Evolutionary conservation across 768 basidiomycete species (phyloP).

Genomic region (Naganishia vishniacii): DNA sequence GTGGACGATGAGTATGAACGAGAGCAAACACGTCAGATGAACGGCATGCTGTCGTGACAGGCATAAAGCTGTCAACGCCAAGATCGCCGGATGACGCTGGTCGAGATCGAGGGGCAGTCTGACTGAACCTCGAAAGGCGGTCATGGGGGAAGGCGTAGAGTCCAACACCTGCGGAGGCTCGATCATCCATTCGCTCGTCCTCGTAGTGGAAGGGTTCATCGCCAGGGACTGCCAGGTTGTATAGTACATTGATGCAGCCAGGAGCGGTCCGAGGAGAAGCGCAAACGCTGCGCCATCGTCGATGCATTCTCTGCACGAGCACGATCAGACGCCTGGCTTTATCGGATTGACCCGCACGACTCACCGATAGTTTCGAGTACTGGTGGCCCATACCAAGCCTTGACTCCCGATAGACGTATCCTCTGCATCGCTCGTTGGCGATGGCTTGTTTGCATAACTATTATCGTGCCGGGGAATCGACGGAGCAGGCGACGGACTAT

Average conservation of each 20-base stretch:
- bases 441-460: not conserved
- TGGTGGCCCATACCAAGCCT: constrained; percentile 48
- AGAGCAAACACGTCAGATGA: constrained; percentile 72
- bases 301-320: constrained; percentile 59
- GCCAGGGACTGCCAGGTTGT: constrained; percentile 50
- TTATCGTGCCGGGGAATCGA: constrained; percentile 1
- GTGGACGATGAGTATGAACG: constrained; percentile 71
- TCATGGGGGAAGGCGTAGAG: constrained; percentile 44
- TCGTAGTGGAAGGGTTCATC: not conserved
- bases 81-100: constrained; percentile 16
- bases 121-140: constrained; percentile 52
- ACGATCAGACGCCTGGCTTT: too few relatives aligned
- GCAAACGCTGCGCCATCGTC: constrained; percentile 85
- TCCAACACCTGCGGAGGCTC: constrained; percentile 63
- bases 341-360: constrained; percentile 19
- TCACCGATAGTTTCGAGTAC: constrained; percentile 36
- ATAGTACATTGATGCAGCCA: constrained; percentile 62
- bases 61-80: constrained; percentile 49
- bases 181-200: constrained; percentile 61
- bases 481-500: constrained; percentile 8
- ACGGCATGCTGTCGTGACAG: constrained; percentile 70
- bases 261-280: constrained; percentile 73
- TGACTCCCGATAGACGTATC: constrained; percentile 27
- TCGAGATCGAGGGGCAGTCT: constrained; percentile 51
- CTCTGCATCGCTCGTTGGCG: not conserved